Base-by-base conservation (phyloP, 257 asterid species). In the Linaria vulgaris region DNA sequence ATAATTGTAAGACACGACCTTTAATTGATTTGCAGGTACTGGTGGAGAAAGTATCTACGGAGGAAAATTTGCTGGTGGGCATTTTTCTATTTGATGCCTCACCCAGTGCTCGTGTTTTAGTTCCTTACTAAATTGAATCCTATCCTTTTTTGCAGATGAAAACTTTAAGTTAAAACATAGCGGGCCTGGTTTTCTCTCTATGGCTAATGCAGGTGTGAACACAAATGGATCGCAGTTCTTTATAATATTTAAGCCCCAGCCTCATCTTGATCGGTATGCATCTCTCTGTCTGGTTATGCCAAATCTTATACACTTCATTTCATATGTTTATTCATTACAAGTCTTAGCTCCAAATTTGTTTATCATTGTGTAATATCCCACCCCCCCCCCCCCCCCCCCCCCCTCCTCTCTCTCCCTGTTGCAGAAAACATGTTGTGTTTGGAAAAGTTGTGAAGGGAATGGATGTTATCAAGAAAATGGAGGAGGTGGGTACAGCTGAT, bases 21-120 rank as follows among this genome's bases (percentile, higher is more conserved):
- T 88, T 84, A 85, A 75, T 80, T 90, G 90, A 88, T 76, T 89
- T 90, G 94, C 97, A 94, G 99, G 97, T 85, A 94, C 96, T 73
- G 99, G 99, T 75, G 99, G 99, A 72, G 99, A 94, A 78, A 90
- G 99, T 76, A 86, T 94, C 25, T 94, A 84, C 68, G 99, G 97
- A 69, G 97, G 97, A 67, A 94, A 85, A 79, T 90, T 90, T 82
- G 79, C 85, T 72, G 99, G 97, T 94, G 78, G 24, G 72, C 65
- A 55, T 72, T 34, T 75, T 48, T 30, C 6, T 41, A 19, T 60
- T 61, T 50, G 54, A 43, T 19, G 12, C 53, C 49, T 56, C 16
- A 30, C 64, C 59, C 43, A 38, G 46, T 73, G 69, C 61, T 68
- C 27, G 51, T 65, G 14, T 57, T 46, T 15, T 19, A 12, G n/a